Percentiles rank a stretch among this genome's conserved stretches.
Evolutionary conservation across 257 asterid species (phyloP).

Genomic region (Jasminum sambac): DNA sequence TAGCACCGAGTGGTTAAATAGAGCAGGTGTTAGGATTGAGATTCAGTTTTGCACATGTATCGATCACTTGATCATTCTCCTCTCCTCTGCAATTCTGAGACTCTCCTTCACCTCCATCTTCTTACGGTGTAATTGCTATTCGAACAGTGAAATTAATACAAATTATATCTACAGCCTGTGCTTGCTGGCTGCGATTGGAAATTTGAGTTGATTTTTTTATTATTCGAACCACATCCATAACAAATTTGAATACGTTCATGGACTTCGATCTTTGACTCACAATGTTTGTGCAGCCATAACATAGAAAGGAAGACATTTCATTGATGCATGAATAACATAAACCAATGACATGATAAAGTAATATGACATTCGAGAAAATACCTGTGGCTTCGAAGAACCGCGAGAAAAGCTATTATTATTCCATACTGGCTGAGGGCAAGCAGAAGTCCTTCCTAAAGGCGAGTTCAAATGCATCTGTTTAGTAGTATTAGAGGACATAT

Average conservation of each 20-base stretch:
- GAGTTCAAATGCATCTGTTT: slow-evolving; percentile 29
- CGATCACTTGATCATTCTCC: too few species aligned
- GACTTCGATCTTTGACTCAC: neutral
- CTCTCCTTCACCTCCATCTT: too few species aligned
- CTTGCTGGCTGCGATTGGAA: too few species aligned
- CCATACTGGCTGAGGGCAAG: slow-evolving; percentile 29
- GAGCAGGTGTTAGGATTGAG: too few species aligned
- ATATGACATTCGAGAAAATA: slow-evolving; percentile 19
- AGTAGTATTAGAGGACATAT: slow-evolving; percentile 32
- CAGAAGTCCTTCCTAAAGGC: slow-evolving; percentile 27
- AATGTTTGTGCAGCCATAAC: slow-evolving; percentile 3
- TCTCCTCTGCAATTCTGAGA: too few species aligned
- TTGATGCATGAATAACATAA: slow-evolving; percentile 5
- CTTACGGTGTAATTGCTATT: too few species aligned
- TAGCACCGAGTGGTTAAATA: too few species aligned
- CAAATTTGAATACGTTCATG: slow-evolving; percentile 4
- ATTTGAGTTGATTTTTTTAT: too few species aligned
- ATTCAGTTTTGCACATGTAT: too few species aligned
- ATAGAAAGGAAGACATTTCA: slow-evolving; percentile 2
- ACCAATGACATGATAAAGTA: neutral
- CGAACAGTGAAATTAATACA: too few species aligned
- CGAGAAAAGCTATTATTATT: slow-evolving; percentile 33
- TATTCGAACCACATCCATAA: too few species aligned
- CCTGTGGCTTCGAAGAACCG: slow-evolving; percentile 45
- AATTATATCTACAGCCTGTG: too few species aligned